phyloP scores from a whole-genome alignment of 345 rosid genomes.

The Gossypium stocksii region DNA sequence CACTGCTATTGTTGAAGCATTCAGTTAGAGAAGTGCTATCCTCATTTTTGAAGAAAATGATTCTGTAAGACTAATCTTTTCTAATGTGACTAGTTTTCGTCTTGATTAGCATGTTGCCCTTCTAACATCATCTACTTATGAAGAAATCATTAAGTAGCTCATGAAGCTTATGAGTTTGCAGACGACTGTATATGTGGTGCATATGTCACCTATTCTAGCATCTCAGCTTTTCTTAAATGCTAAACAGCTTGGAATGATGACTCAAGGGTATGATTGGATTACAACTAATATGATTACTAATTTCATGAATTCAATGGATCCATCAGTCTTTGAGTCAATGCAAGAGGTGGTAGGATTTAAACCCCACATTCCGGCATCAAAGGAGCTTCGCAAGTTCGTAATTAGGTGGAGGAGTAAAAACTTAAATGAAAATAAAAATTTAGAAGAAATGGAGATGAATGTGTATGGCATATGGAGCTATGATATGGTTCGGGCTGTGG shows the following conservation, averaged over 20 bases:
- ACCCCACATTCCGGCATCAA: slow-evolving; percentile 26
- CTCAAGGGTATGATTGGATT: slow-evolving; percentile 39
- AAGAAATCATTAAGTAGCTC: neutral
- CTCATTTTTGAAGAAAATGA: slow-evolving; percentile 27
- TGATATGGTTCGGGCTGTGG: slow-evolving; percentile 27
- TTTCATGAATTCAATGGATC: neutral
- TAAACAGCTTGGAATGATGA: slow-evolving; percentile 26
- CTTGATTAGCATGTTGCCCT: slow-evolving; percentile 10
- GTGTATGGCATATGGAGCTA: slow-evolving; percentile 28
- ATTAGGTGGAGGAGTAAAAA: slow-evolving; percentile 25
- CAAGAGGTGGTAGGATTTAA: slow-evolving; percentile 40
- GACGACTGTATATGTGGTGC: slow-evolving; percentile 21
- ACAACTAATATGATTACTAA: slow-evolving; percentile 19
- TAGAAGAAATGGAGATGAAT: slow-evolving; percentile 8
- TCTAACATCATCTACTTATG: neutral
- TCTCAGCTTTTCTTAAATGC: slow-evolving; percentile 25
- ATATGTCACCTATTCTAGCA: slow-evolving; percentile 18
- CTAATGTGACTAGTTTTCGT: neutral
- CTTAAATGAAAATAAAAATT: neutral
- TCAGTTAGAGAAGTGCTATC: slow-evolving; percentile 24
- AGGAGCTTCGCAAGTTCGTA: slow-evolving; percentile 29
- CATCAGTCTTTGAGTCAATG: slow-evolving; percentile 19
- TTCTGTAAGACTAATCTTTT: slow-evolving; percentile 1
- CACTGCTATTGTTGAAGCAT: slow-evolving; percentile 16
- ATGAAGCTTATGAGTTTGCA: slow-evolving; percentile 12